A percentile compares a stretch with the other conserved stretches of the same genome.
phyloP scores from a whole-genome alignment of 2,329 filamentous ascomycete species.

The Beauveria varroae region DNA sequence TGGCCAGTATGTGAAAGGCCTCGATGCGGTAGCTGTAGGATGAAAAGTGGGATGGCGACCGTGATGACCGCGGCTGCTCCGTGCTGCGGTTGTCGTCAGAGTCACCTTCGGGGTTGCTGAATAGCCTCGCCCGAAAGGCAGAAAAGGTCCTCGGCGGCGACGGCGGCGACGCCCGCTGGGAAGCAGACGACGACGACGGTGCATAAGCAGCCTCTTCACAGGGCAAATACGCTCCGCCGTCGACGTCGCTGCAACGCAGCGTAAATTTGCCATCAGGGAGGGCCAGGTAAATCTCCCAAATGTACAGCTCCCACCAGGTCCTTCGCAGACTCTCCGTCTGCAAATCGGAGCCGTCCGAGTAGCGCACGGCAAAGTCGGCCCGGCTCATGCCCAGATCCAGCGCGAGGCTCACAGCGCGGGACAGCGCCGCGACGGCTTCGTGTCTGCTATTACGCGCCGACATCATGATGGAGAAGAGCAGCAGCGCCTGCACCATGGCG shows the following conservation, averaged over 20 bases:
- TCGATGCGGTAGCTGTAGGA: conserved; percentile 4
- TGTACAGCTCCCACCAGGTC: background rate
- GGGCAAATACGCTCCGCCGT: background rate
- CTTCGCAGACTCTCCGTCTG: background rate
- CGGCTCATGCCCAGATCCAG: background rate
- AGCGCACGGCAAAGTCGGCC: background rate
- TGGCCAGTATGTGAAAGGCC: background rate
- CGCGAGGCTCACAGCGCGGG: background rate
- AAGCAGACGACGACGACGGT: no score
- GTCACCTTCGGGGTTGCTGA: background rate
- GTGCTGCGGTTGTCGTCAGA: background rate
- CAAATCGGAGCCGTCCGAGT: background rate
- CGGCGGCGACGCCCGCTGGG: background rate
- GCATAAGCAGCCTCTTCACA: background rate
- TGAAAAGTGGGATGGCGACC: background rate
- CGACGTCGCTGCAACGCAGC: background rate
- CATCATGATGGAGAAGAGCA: background rate
- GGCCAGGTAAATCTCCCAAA: background rate
- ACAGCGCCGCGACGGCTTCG: background rate
- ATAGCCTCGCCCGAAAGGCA: background rate
- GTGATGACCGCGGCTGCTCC: background rate
- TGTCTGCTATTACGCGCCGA: background rate
- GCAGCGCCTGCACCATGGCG: background rate
- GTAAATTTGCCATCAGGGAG: background rate
- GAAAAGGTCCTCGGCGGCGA: background rate